Base-by-base conservation (phyloP, 108 stramenopile species). In the Seminavis robusta region DNA sequence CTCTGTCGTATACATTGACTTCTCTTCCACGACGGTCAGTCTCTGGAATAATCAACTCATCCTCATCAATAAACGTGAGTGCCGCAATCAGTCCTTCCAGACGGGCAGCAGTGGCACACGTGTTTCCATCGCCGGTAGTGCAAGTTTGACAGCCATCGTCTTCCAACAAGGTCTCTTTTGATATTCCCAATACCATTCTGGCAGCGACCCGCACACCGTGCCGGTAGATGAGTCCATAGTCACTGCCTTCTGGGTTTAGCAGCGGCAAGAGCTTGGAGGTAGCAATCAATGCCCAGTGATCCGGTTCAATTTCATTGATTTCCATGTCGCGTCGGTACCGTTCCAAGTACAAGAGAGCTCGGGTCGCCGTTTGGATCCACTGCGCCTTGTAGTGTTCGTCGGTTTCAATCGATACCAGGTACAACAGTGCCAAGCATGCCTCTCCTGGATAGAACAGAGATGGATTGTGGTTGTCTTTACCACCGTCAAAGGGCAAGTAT, bases 401-500 rank as follows among this genome's bases (percentile, higher is more conserved):
- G 5, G 46, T 37, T 33, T 70, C 69, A 0, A 70, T 26, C 30
- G 45, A 38, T 11, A 36, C 53, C 45, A 70, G 33, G 7, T 41
- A 37, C 0, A 57, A 37, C 61, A 70, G 17, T 2, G 61, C 69
- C 16, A 70, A 31, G 8, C 50, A 48, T 19, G 69, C 69, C 27
- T 70, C 69, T 33, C 69, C 69, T 16, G 69, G 69, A 63, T 70
- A 70, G 26, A 63, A 70, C 13, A 70, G 48, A 1, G 55, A 57
- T 19, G 28, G 30, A 53, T 54, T 63, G 0, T 28, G n/a, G 28
- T 47, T 23, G 23, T 63, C 47, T 19, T 61, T 61, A 1, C 69
- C 69, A 11, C 36, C 36, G 13, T 13, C 10, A 37, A 13, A 8
- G 13, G 36, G 36, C 13, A 11, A 11, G 36, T 37, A 37, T 13